These are phyloP conservation scores for Iris macrosiphon DNA, from an alignment of 106 monocot species.

Conservation along the genomic window DNA sequence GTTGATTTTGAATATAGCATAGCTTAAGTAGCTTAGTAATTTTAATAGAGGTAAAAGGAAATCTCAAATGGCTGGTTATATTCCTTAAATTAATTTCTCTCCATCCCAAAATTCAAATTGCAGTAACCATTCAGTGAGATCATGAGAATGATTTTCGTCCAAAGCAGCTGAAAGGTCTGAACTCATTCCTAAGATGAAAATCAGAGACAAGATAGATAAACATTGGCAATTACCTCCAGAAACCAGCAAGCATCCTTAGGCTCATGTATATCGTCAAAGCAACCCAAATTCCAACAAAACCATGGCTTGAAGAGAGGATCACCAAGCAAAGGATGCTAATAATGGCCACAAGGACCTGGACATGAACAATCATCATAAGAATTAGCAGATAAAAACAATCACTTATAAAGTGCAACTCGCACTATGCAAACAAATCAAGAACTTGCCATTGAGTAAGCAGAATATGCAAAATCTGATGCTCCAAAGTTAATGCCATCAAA, in stretches of 20 bases:
- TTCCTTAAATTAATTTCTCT: too few relatives aligned
- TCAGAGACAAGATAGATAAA: not conserved
- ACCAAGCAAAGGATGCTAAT: slow-evolving; percentile 56
- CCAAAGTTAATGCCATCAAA: slow-evolving; percentile 97
- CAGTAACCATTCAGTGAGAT: too few relatives aligned
- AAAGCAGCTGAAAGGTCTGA: too few relatives aligned
- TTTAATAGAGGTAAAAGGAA: too few relatives aligned
- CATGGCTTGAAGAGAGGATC: slow-evolving; percentile 45
- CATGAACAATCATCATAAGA: not conserved
- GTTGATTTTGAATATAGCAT: too few relatives aligned
- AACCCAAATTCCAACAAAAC: slow-evolving; percentile 84
- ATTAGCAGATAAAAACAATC: not conserved
- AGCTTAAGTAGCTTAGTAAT: too few relatives aligned
- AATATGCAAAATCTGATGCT: slow-evolving; percentile 88
- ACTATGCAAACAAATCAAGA: not conserved
- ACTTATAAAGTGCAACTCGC: not conserved
- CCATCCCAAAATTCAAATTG: too few relatives aligned
- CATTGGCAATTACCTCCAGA: slow-evolving; percentile 53
- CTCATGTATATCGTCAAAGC: slow-evolving; percentile 80
- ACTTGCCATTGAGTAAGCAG: slow-evolving; percentile 94
- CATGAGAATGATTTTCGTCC: too few relatives aligned
- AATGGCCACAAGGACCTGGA: slow-evolving; percentile 71
- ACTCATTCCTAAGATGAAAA: too few relatives aligned
- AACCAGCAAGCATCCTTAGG: slow-evolving; percentile 66
- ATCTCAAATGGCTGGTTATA: too few relatives aligned